phyloP scores from a whole-genome alignment of 441 rosid species.

The Capsella rubella region DNA sequence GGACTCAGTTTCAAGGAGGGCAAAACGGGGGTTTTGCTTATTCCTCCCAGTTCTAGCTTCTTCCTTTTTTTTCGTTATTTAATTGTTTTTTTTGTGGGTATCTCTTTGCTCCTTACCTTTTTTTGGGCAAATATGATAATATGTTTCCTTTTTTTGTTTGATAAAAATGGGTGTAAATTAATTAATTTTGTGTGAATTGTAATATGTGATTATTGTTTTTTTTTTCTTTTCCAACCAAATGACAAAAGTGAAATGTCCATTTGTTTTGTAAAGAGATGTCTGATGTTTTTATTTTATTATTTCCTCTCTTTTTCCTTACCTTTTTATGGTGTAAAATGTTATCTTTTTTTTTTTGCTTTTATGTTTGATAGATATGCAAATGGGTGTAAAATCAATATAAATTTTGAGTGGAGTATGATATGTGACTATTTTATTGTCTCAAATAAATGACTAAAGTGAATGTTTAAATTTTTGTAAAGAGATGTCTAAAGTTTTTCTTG shows the following conservation, averaged over 20 bases:
- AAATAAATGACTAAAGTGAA: background rate
- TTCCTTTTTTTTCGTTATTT: background rate
- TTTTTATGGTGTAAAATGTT: no score
- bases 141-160: slow-evolving; percentile 16
- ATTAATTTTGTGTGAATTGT: background rate
- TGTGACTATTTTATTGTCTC: background rate
- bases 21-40: slow-evolving; percentile 45
- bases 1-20: slow-evolving; percentile 47
- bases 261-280: background rate
- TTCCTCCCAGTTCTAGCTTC: slow-evolving; percentile 41
- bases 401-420: background rate
- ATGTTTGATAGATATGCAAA: background rate
- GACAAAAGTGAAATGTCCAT: background rate
- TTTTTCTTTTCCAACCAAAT: background rate
- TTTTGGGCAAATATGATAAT: slow-evolving; percentile 14
- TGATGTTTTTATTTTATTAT: no score
- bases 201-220: background rate
- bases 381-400: background rate
- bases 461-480: background rate
- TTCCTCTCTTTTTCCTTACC: no score
- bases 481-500: background rate
- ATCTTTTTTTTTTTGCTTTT: background rate
- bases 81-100: background rate
- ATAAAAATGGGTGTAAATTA: background rate
- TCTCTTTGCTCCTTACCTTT: background rate